These are phyloP conservation scores for Paecilomyces sp. DNA, from an alignment of 2,329 filamentous ascomycete species.

Conservation along the genomic window DNA sequence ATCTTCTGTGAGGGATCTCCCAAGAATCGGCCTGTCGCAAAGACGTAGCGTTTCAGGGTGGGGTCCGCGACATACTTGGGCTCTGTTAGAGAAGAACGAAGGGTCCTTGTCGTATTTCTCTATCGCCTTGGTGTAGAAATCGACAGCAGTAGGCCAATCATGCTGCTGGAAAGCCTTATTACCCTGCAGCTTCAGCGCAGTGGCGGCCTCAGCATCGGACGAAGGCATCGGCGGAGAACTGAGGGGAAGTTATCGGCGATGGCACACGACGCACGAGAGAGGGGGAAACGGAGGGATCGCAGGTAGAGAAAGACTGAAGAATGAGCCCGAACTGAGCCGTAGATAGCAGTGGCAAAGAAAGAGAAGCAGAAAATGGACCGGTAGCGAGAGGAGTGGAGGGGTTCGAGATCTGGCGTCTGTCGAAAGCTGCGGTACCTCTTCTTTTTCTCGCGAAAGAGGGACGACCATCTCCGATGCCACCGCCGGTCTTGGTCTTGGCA, in stretches of 20 bases:
- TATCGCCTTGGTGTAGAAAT: slow-evolving; percentile 83
- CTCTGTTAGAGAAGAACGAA: slow-evolving; percentile 88
- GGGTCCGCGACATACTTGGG: slow-evolving; percentile 59
- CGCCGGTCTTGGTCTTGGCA: slow-evolving; percentile 29
- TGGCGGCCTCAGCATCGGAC: slow-evolving; percentile 57
- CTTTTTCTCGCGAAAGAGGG: slow-evolving; percentile 6
- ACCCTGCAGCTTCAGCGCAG: slow-evolving; percentile 83
- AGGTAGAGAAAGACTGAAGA: neutral
- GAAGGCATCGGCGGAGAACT: slow-evolving; percentile 28
- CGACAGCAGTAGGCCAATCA: slow-evolving; percentile 76
- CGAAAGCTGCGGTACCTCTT: slow-evolving; percentile 1
- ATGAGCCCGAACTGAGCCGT: neutral
- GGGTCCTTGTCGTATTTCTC: slow-evolving; percentile 74
- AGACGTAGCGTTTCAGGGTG: slow-evolving; percentile 11
- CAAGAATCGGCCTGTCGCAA: slow-evolving; percentile 33
- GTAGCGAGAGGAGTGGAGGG: neutral
- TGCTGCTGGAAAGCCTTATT: slow-evolving; percentile 87
- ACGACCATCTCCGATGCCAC: slow-evolving; percentile 2
- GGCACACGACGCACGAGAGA: slow-evolving; percentile 1
- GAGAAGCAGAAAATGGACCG: neutral
- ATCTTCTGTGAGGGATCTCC: slow-evolving; percentile 31
- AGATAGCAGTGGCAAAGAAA: neutral
- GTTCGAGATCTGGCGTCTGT: neutral
- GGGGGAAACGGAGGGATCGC: slow-evolving; percentile 6
- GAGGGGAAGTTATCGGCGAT: neutral